A percentile compares a stretch with the other conserved stretches of the same genome.
Conservation (phyloP, 352 stramenopile genomes). For the Globisporangium abappressorium region DNA sequence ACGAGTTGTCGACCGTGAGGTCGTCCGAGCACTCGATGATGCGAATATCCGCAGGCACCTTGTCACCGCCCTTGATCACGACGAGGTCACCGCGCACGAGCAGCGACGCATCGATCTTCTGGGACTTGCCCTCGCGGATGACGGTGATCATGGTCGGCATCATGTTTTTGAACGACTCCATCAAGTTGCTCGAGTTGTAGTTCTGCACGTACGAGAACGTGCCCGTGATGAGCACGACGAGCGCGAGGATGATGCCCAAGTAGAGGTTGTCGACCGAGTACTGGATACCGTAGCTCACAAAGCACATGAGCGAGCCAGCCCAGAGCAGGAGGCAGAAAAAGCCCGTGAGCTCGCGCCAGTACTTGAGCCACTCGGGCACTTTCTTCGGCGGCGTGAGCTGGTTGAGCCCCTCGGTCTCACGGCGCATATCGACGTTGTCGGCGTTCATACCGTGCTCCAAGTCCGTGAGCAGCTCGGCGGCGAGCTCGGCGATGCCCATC, state of each 20-base stretch:
- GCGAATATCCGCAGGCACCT: slow-evolving; percentile 94
- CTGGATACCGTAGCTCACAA: slow-evolving; percentile 51
- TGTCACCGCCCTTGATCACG: slow-evolving; percentile 85
- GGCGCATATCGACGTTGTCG: slow-evolving; percentile 49
- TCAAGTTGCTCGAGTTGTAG: slow-evolving; percentile 72
- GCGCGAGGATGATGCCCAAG: slow-evolving; percentile 42
- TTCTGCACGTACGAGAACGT: slow-evolving; percentile 70
- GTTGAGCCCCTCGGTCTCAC: slow-evolving; percentile 42
- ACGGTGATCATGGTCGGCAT: slow-evolving; percentile 79
- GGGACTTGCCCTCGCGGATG: slow-evolving; percentile 72
- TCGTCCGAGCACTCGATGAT: slow-evolving; percentile 94
- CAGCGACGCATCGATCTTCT: slow-evolving; percentile 71
- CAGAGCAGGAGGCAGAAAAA: slow-evolving; percentile 59
- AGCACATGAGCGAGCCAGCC: slow-evolving; percentile 48
- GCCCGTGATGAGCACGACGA: slow-evolving; percentile 48
- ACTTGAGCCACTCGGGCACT: slow-evolving; percentile 48
- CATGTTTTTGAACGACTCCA: slow-evolving; percentile 88
- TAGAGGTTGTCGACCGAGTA: slow-evolving; percentile 48
- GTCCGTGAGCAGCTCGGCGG: slow-evolving; percentile 43
- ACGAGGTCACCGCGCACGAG: slow-evolving; percentile 89
- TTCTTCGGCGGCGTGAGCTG: slow-evolving; percentile 57
- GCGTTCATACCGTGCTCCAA: slow-evolving; percentile 38
- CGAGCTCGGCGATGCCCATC: slow-evolving; percentile 42
- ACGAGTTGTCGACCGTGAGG: slow-evolving; percentile 88
- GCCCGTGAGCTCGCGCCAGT: slow-evolving; percentile 52